Evolutionary conservation across 2,329 filamentous ascomycete species (phyloP), one percentile per base, ranked within the genome.

Genomic region (Ascochyta koolunga): DNA sequence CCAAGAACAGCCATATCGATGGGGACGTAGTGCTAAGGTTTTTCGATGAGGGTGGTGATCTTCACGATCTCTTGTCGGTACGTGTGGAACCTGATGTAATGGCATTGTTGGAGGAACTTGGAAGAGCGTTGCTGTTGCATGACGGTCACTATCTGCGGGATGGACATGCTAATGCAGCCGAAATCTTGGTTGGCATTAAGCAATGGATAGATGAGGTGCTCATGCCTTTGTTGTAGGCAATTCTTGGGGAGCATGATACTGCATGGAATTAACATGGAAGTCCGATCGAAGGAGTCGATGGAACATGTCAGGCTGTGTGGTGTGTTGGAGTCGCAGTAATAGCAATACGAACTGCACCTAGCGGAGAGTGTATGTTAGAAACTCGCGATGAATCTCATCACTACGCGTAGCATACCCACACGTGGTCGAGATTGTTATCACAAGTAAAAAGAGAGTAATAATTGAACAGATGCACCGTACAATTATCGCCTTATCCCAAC

Each of bases 11-110:
- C 50, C 74, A 77, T 52, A 64, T 81, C 5, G 74, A 80, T 55
- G 79, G 77, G 0, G 78, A 80, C 59, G 36, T 76, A 4, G 47
- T 80, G 5, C 57, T 58, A 11, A 47, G 71, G 9, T 71, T 73
- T 33, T 44, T 79, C 8, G 55, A 57, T 11, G 56, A 60, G 16
- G 61, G 62, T 15, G 57, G 60, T 2, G 66, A 67, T 29, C 10
- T 72, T 9, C 25, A 39, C 13, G 18, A 9, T 0, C 40, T 71
- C 40, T 29, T 68, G 1, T 32, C 45, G 2, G 48, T 48, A 5
- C 52, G 47, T 4, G 64, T 59, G 5, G 67, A 70, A 5, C 36
- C 42, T 13, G 66, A 64, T 7, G 61, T 74, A 15, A 18, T 25
- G 16, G 42, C 32, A 16, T 47, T 71, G 31, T 69, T 70, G 29